These are phyloP conservation scores for Apiospora kogelbergensis DNA, from an alignment of 2,329 filamentous ascomycete species.

Conservation along the genomic window DNA sequence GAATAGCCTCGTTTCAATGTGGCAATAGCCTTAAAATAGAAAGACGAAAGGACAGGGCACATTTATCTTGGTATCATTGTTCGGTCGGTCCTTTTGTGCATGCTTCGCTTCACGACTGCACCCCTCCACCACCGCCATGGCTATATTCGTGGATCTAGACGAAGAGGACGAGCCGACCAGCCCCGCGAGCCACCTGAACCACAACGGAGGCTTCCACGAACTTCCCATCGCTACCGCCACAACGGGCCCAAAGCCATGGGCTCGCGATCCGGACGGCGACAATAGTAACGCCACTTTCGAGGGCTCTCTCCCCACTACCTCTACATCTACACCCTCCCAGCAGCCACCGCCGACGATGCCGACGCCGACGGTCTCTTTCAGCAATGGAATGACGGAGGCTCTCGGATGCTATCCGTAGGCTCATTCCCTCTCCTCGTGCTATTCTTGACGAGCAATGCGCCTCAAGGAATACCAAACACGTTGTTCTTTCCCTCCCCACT, in stretches of 20 bases:
- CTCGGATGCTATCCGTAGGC: slow-evolving; percentile 70
- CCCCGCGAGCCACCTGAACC: slow-evolving; percentile 14
- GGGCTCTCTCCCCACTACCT: background rate
- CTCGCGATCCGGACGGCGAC: background rate
- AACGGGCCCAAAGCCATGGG: background rate
- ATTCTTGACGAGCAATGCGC: background rate
- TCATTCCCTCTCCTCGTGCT: slow-evolving; percentile 26
- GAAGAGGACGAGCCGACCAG: slow-evolving; percentile 29
- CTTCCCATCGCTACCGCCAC: background rate
- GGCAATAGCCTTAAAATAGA: background rate
- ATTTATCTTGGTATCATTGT: background rate
- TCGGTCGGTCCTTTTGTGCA: background rate
- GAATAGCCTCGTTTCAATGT: background rate
- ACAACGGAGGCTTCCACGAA: background rate
- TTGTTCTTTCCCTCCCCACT: background rate
- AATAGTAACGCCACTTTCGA: background rate
- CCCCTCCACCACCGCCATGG: slow-evolving; percentile 24
- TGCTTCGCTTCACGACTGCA: slow-evolving; percentile 5
- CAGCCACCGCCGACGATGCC: background rate
- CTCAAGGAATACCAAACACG: background rate
- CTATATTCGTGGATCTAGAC: slow-evolving; percentile 35
- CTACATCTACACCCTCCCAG: background rate
- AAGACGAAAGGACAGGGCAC: background rate
- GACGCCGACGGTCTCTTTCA: slow-evolving; percentile 46
- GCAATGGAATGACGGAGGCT: slow-evolving; percentile 60